Evolutionary conservation across 2,329 filamentous ascomycete species (phyloP).

Genomic region (Aureobasidium sp.): DNA sequence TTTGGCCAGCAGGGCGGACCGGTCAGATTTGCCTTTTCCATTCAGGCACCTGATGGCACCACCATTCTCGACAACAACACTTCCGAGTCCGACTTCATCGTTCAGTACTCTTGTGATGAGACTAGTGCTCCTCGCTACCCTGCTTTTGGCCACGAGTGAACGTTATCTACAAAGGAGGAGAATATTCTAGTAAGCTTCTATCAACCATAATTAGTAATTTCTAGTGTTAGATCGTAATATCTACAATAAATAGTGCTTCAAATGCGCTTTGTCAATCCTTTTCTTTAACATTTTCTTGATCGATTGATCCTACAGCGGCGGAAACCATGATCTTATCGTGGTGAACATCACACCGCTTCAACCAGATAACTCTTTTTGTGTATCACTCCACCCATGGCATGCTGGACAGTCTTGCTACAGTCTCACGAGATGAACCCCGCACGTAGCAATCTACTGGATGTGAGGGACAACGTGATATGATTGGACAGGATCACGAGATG

Average conservation of each 20-base stretch:
- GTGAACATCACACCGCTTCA: no score
- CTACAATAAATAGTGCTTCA: background rate
- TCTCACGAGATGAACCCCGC: no score
- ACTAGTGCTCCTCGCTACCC: conserved; percentile 1
- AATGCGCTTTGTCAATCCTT: background rate
- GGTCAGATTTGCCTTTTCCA: background rate
- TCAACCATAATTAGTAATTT: conserved; percentile 1
- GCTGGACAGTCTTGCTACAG: no score
- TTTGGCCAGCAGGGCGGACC: conserved; percentile 6
- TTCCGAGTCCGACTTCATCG: background rate
- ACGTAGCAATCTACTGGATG: no score
- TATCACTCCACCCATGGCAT: no score
- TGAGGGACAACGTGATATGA: background rate
- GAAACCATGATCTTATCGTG: no score
- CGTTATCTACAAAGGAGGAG: background rate
- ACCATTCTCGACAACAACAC: conserved; percentile 12
- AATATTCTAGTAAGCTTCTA: background rate
- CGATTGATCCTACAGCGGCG: no score
- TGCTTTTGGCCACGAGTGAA: background rate
- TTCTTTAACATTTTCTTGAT: no score
- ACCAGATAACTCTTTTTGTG: no score
- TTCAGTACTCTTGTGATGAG: conserved; percentile 14
- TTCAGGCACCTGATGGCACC: conserved; percentile 8
- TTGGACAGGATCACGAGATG: background rate
- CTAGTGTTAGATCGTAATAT: background rate